A percentile compares a stretch with the other conserved stretches of the same genome.
Conservation (phyloP, 1,284 basidiomycete species). For the Cutaneotrichosporon cyanovorans region DNA sequence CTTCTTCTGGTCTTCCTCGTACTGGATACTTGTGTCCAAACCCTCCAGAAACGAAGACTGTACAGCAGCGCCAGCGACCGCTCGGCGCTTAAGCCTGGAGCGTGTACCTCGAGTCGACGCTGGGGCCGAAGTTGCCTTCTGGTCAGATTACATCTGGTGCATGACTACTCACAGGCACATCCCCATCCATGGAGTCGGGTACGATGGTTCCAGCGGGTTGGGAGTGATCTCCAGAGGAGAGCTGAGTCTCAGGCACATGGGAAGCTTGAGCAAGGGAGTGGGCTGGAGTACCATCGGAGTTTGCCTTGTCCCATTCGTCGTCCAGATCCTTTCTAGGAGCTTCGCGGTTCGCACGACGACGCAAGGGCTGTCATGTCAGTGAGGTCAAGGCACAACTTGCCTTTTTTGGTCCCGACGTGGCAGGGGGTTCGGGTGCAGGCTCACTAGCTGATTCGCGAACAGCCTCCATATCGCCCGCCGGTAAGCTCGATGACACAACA, state of each 20-base stretch:
- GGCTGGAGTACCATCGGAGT: neutral
- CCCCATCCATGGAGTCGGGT: slow-evolving; percentile 17
- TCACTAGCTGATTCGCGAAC: neutral
- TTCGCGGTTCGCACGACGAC: slow-evolving; percentile 22
- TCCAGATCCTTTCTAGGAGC: slow-evolving; percentile 16
- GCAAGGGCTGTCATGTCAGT: slow-evolving; percentile 15
- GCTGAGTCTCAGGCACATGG: slow-evolving; percentile 9
- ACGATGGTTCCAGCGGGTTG: slow-evolving; percentile 1
- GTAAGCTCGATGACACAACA: slow-evolving; percentile 32
- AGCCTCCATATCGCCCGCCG: slow-evolving; percentile 18
- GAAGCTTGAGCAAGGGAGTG: slow-evolving; percentile 2
- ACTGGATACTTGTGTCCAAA: slow-evolving; percentile 16
- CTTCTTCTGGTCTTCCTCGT: slow-evolving; percentile 18
- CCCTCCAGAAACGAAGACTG: slow-evolving; percentile 16
- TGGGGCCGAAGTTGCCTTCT: neutral
- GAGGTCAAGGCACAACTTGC: neutral
- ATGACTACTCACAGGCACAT: slow-evolving; percentile 4
- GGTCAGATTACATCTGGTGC: too few species aligned
- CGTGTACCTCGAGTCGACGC: neutral
- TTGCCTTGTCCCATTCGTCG: slow-evolving; percentile 6
- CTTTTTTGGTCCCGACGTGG: slow-evolving; percentile 1
- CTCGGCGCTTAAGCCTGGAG: slow-evolving; percentile 20
- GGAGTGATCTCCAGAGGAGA: slow-evolving; percentile 1
- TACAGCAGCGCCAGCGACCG: slow-evolving; percentile 10
- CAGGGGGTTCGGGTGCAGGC: neutral